These are phyloP conservation scores for Mucor racemosus DNA, from an alignment of 371 early-diverging fungal species.

Conservation along the genomic window DNA sequence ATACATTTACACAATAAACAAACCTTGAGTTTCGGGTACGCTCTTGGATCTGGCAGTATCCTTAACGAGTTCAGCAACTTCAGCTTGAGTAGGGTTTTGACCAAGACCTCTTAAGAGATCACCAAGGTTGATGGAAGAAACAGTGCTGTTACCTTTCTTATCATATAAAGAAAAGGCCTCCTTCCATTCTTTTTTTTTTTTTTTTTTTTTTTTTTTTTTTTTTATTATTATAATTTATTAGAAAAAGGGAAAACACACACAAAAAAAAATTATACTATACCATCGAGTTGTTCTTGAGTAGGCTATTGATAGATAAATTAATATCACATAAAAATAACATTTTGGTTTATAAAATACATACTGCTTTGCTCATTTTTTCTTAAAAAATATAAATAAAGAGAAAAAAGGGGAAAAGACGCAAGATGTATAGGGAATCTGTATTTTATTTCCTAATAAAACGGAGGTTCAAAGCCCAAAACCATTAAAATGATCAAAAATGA, in stretches of 20 bases:
- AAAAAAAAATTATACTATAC: slow-evolving; percentile 22
- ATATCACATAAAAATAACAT: neutral
- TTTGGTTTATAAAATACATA: slow-evolving; percentile 15
- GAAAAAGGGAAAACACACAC: neutral
- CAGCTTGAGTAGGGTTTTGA: slow-evolving; percentile 87
- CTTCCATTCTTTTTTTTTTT: slow-evolving; percentile 67
- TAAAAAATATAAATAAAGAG: neutral
- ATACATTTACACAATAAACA: neutral
- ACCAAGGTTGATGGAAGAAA: slow-evolving; percentile 74
- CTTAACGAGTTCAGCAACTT: slow-evolving; percentile 74
- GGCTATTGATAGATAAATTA: slow-evolving; percentile 28
- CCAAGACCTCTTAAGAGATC: slow-evolving; percentile 83
- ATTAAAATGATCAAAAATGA: neutral
- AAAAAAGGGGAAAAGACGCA: slow-evolving; percentile 4
- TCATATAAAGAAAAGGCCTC: slow-evolving; percentile 89
- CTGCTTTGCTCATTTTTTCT: slow-evolving; percentile 38
- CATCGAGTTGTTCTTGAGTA: slow-evolving; percentile 60
- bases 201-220: slow-evolving; percentile 52
- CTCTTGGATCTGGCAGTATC: slow-evolving; percentile 40
- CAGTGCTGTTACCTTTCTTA: slow-evolving; percentile 91
- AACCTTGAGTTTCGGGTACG: slow-evolving; percentile 40
- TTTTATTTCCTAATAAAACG: neutral
- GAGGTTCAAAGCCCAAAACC: neutral
- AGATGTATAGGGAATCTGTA: neutral
- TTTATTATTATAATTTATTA: neutral